phyloP scores from a whole-genome alignment of 495 filamentous ascomycete species.

The Neurospora sp. region DNA sequence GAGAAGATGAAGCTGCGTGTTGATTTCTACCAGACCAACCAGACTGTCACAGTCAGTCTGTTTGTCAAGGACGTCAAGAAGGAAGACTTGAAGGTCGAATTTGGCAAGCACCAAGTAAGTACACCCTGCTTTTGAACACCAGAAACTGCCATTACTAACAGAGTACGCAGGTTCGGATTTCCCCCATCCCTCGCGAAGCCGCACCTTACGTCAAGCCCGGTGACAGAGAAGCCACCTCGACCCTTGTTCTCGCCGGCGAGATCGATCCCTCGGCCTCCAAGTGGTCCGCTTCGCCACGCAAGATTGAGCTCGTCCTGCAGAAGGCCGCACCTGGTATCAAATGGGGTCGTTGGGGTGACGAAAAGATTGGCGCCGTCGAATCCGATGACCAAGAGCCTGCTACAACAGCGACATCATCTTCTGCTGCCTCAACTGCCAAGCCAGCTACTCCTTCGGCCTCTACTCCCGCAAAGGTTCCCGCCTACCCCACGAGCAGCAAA shows the following conservation, averaged over 20 bases:
- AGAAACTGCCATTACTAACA: not conserved
- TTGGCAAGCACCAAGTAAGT: conserved; percentile 18
- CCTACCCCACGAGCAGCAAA: conserved; percentile 84
- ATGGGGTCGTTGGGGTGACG: conserved; percentile 49
- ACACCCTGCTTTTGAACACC: not conserved
- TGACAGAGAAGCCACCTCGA: conserved; percentile 35
- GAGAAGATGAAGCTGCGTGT: conserved; percentile 21
- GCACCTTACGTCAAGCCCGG: conserved; percentile 17
- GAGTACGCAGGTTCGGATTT: conserved; percentile 13
- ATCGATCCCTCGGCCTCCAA: conserved; percentile 53
- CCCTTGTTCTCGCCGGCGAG: conserved; percentile 55
- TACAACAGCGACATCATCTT: not conserved
- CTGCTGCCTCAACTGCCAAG: not conserved
- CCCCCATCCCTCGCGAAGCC: conserved; percentile 16
- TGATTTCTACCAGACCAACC: conserved; percentile 32
- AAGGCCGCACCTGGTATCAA: conserved; percentile 62
- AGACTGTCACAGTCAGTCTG: conserved; percentile 24
- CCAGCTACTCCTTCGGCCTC: not conserved
- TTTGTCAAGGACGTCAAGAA: conserved; percentile 31
- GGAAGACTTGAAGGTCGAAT: conserved; percentile 21
- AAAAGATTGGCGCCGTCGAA: conserved; percentile 11
- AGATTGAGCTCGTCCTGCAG: conserved; percentile 70
- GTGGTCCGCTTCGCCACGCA: conserved; percentile 60
- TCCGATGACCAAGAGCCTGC: not conserved
- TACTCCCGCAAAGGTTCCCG: conserved; percentile 29